These are phyloP conservation scores for Ophiostoma sp. DNA, from an alignment of 2,329 filamentous ascomycete species.

Conservation along the genomic window DNA sequence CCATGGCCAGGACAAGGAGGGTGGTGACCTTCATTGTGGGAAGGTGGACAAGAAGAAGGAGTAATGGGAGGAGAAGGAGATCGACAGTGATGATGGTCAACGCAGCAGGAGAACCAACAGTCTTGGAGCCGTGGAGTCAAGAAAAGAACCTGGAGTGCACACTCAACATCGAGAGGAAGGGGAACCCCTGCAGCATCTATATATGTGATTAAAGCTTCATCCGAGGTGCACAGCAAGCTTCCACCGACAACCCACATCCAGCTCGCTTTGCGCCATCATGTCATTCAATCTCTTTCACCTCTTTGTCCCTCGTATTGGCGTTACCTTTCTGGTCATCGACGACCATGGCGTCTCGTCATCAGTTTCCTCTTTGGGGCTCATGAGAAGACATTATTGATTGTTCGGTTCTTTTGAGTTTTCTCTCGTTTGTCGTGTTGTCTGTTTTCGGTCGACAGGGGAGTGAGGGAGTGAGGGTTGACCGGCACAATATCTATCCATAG, in stretches of 20 bases:
- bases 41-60: not conserved
- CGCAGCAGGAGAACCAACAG: not conserved
- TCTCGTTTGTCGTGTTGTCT: not conserved
- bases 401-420: not conserved
- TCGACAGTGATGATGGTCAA: not conserved
- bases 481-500: not conserved
- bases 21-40: conserved; percentile 11
- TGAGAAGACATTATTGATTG: not conserved
- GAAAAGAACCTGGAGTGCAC: not conserved
- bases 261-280: not conserved
- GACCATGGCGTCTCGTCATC: not conserved
- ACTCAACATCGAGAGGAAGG: not conserved
- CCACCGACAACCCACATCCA: not conserved
- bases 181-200: not conserved
- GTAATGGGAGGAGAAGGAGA: not conserved
- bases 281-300: not conserved
- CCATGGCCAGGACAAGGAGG: conserved; percentile 11
- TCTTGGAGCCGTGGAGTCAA: not conserved
- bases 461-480: not conserved
- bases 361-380: not conserved
- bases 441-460: not conserved
- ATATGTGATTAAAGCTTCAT: not conserved
- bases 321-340: not conserved
- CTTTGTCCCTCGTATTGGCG: not conserved
- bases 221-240: not conserved